Evolutionary conservation across 139 green algal genomes (phyloP).

Genomic region (Tetratostichococcus sp.): DNA sequence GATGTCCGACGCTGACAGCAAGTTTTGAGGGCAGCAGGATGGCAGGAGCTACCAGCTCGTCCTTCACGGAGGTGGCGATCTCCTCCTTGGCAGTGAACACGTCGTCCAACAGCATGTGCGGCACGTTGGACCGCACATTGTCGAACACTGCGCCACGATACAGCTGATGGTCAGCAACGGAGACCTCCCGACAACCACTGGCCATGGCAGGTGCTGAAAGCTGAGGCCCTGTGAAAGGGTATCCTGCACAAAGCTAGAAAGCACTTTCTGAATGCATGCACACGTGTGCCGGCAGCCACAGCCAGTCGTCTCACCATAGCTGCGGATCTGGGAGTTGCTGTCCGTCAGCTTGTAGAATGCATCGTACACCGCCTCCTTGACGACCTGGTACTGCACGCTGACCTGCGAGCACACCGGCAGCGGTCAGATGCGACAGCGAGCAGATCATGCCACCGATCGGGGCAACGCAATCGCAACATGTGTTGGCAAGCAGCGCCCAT

Average conservation of each 20-base stretch:
- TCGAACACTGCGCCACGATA: constrained; percentile 44
- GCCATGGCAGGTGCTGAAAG: too few relatives aligned
- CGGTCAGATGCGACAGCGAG: too few relatives aligned
- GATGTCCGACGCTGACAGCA: too few relatives aligned
- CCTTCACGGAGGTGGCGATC: constrained; percentile 74
- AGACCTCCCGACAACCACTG: too few relatives aligned
- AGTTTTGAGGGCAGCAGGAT: too few relatives aligned
- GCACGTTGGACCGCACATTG: constrained; percentile 65
- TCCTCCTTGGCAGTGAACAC: constrained; percentile 80
- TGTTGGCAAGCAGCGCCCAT: too few relatives aligned
- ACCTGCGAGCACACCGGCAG: constrained; percentile 29
- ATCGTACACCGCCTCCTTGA: constrained; percentile 58
- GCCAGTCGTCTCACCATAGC: constrained; percentile 46
- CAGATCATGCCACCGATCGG: too few relatives aligned
- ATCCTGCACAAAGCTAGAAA: too few relatives aligned
- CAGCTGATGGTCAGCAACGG: constrained; percentile 37
- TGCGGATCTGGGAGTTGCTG: constrained; percentile 47
- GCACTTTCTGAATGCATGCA: too few relatives aligned
- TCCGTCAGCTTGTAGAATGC: constrained; percentile 83
- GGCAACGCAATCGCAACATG: too few relatives aligned
- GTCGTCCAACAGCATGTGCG: constrained; percentile 57
- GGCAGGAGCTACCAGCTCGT: constrained; percentile 47
- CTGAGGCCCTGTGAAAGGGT: too few relatives aligned
- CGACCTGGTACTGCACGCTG: constrained; percentile 74
- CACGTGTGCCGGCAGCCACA: too few relatives aligned